Evolutionary conservation across 1,284 basidiomycete genomes (phyloP).

Genomic region (Trametes pubescens): DNA sequence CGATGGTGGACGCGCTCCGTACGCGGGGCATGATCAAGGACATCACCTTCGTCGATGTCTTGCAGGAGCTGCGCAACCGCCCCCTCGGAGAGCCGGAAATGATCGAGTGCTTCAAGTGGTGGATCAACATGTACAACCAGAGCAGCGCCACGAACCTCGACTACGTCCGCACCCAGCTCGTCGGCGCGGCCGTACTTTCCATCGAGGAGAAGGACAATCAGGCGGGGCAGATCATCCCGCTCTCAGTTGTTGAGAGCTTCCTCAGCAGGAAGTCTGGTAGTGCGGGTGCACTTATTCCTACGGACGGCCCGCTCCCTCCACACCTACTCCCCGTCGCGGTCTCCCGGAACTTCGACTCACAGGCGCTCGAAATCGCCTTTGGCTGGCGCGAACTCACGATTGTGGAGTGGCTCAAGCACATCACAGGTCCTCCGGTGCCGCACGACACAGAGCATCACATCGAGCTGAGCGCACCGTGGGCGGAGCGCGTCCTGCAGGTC

Average conservation of each 20-base stretch:
- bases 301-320: constrained; percentile 84
- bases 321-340: constrained; percentile 79
- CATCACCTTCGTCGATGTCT: constrained; percentile 89
- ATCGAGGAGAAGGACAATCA: constrained; percentile 47
- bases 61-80: constrained; percentile 78
- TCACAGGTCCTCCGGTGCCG: constrained; percentile 59
- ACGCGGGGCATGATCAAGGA: constrained; percentile 77
- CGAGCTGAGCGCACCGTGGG: constrained; percentile 74
- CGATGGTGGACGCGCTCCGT: constrained; percentile 74
- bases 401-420: constrained; percentile 78
- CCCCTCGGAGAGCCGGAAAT: constrained; percentile 83
- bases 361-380: constrained; percentile 68
- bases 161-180: constrained; percentile 65
- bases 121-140: constrained; percentile 73
- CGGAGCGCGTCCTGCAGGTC: constrained; percentile 82
- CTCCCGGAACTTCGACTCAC: constrained; percentile 69
- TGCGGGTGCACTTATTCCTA: constrained; percentile 70
- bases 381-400: constrained; percentile 87
- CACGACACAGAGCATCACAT: constrained; percentile 70
- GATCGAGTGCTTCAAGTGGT: constrained; percentile 90
- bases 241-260: constrained; percentile 77
- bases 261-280: constrained; percentile 67
- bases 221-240: constrained; percentile 67
- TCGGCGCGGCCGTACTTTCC: constrained; percentile 75
- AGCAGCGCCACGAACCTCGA: constrained; percentile 52